Evolutionary conservation across 1,139 yeast species (phyloP).

Genomic region (Kluyveromyces marxianus): DNA sequence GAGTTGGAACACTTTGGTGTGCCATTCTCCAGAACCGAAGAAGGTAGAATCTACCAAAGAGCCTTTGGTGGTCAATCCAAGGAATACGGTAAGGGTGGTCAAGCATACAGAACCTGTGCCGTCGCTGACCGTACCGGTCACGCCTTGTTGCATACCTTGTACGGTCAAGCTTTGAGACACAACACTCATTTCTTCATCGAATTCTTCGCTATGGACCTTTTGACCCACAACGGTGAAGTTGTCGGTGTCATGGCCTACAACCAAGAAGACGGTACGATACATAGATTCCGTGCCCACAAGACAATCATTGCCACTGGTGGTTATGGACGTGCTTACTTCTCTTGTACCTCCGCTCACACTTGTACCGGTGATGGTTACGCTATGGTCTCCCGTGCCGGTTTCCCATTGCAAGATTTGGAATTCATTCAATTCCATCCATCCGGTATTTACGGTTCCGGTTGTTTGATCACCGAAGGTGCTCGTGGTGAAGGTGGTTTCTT

Average conservation of each 20-base stretch:
- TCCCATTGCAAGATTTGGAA: constrained; percentile 95
- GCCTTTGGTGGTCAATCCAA: constrained; percentile 98
- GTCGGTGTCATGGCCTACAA: constrained; percentile 96
- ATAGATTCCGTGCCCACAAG: constrained; percentile 94
- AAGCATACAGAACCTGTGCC: constrained; percentile 98
- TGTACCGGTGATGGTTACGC: constrained; percentile 99
- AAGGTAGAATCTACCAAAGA: constrained; percentile 95
- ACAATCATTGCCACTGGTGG: constrained; percentile 99
- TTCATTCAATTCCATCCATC: constrained; percentile 99
- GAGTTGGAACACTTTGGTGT: constrained; percentile 98
- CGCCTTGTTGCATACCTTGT: constrained; percentile 89
- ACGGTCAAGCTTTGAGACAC: constrained; percentile 94
- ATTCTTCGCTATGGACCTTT: constrained; percentile 89
- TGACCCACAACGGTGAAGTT: constrained; percentile 94
- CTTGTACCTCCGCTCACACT: constrained; percentile 98
- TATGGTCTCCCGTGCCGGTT: constrained; percentile 97
- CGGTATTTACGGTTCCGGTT: constrained; percentile 98
- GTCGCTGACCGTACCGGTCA: constrained; percentile 99
- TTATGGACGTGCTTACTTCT: constrained; percentile 96
- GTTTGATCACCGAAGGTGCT: constrained; percentile 98
- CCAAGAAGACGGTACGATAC: constrained; percentile 98
- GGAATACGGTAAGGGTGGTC: constrained; percentile 97
- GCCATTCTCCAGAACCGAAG: constrained; percentile 95
- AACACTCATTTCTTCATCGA: constrained; percentile 98
- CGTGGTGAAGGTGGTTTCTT: constrained; percentile 99